Conservation (phyloP, 1,139 yeast species). For the Hemisphaericaspora subhashii region DNA sequence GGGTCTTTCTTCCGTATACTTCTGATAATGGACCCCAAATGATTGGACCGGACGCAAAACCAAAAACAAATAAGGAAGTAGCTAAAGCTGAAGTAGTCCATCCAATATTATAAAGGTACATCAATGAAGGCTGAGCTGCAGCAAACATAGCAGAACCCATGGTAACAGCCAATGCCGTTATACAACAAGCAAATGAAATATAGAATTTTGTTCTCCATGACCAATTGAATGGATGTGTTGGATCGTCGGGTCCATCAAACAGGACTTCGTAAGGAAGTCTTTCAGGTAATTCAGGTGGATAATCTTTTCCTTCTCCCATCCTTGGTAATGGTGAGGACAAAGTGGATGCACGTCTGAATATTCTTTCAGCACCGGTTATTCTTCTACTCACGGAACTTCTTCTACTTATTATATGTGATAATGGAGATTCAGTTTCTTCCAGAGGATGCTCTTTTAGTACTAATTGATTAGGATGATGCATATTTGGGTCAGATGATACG, state of each 20-base stretch:
- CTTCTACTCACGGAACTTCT: slow-evolving; percentile 20
- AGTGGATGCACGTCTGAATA: slow-evolving; percentile 24
- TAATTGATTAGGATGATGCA: slow-evolving; percentile 2
- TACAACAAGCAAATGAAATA: slow-evolving; percentile 27
- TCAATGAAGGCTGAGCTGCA: slow-evolving; percentile 24
- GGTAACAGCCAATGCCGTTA: slow-evolving; percentile 41
- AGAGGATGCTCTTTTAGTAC: neutral
- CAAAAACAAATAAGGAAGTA: slow-evolving; percentile 43
- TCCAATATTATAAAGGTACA: slow-evolving; percentile 31
- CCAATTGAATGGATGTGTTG: slow-evolving; percentile 51
- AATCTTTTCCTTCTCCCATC: slow-evolving; percentile 40
- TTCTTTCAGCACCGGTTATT: slow-evolving; percentile 29
- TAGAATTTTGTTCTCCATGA: slow-evolving; percentile 28
- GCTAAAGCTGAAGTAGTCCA: slow-evolving; percentile 35
- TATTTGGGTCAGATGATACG: neutral
- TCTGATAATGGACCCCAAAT: slow-evolving; percentile 45
- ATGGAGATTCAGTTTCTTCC: neutral
- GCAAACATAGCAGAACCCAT: slow-evolving; percentile 47
- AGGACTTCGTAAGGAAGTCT: slow-evolving; percentile 33
- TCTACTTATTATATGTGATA: neutral
- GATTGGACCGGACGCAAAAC: slow-evolving; percentile 45
- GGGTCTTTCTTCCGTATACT: slow-evolving; percentile 36
- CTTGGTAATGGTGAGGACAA: slow-evolving; percentile 30
- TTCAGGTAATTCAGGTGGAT: slow-evolving; percentile 34
- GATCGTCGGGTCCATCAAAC: slow-evolving; percentile 53